Percentiles rank a stretch among this genome's conserved stretches.
phyloP scores from a whole-genome alignment of 179 eudicot genomes.

The Spergularia azorica region DNA sequence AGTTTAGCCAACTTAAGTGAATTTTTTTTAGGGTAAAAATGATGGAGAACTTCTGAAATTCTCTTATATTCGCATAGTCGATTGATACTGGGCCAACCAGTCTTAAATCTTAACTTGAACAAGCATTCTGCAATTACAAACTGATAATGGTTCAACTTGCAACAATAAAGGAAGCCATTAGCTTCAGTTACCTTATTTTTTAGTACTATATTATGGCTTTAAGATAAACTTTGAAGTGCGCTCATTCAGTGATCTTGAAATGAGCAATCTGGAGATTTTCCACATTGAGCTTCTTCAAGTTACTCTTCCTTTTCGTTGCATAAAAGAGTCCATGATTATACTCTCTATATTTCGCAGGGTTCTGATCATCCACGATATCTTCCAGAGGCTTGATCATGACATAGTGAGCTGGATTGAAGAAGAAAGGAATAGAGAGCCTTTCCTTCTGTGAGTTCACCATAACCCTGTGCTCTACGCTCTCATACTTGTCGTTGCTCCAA shows the following conservation, averaged over 20 bases:
- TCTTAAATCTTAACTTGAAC: not conserved
- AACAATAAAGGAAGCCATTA: not conserved
- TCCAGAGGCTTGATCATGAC: constrained; percentile 50
- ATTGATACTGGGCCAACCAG: not conserved
- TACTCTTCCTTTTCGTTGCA: constrained; percentile 40
- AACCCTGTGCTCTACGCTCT: constrained; percentile 69
- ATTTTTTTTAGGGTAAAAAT: too few relatives aligned
- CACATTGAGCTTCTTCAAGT: constrained; percentile 52
- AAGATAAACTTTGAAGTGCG: too few relatives aligned
- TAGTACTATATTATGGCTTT: not conserved
- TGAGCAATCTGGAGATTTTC: constrained; percentile 63
- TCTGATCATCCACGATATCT: constrained; percentile 49
- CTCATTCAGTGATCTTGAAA: constrained; percentile 31
- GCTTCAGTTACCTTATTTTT: not conserved
- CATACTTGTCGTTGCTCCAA: constrained; percentile 62
- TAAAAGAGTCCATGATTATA: constrained; percentile 55
- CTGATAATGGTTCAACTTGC: not conserved
- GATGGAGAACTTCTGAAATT: too few relatives aligned
- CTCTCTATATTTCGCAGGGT: constrained; percentile 45
- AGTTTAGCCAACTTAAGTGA: too few relatives aligned
- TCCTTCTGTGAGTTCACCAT: constrained; percentile 51
- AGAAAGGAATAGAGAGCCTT: constrained; percentile 55
- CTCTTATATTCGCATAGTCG: too few relatives aligned
- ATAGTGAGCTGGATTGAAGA: constrained; percentile 52
- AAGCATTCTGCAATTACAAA: not conserved